phyloP scores from a whole-genome alignment of 208 protist species.

The Leishmania braziliensis region DNA sequence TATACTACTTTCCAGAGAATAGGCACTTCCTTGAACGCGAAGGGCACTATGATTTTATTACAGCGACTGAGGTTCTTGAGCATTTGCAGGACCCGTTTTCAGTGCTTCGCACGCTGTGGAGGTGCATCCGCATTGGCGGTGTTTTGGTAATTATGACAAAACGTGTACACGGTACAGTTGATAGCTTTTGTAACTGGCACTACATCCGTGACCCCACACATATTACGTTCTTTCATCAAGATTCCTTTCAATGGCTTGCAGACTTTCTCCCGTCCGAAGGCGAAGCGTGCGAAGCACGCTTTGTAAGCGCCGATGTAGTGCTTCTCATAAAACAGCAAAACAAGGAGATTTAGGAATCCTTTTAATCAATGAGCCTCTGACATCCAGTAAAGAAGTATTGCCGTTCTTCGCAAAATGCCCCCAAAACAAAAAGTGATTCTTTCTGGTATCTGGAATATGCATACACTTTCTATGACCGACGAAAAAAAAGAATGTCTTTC shows the following conservation, averaged over 20 bases:
- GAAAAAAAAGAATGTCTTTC: not conserved
- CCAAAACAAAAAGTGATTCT: not conserved
- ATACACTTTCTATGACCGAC: not conserved
- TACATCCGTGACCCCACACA: constrained; percentile 65
- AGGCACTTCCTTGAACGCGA: not conserved
- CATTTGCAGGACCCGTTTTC: constrained; percentile 44
- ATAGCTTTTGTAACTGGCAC: constrained; percentile 57
- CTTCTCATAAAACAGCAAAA: constrained; percentile 22
- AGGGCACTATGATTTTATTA: constrained; percentile 49
- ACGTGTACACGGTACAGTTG: constrained; percentile 38
- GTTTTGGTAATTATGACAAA: constrained; percentile 63
- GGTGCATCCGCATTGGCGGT: constrained; percentile 28
- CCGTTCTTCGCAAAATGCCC: not conserved
- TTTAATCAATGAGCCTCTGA: not conserved
- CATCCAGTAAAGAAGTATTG: not conserved
- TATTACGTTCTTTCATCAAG: constrained; percentile 46
- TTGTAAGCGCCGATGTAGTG: constrained; percentile 35
- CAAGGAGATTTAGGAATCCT: not conserved
- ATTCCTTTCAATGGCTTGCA: constrained; percentile 41
- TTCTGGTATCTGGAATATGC: not conserved
- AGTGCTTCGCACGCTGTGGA: constrained; percentile 29
- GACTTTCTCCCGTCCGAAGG: not conserved
- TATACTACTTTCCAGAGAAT: constrained; percentile 44
- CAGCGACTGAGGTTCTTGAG: constrained; percentile 55
- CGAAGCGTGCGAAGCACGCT: constrained; percentile 14